Percentiles rank a stretch among this genome's conserved stretches.
Evolutionary conservation across 2,329 filamentous ascomycete genomes (phyloP).

Genomic region (Aspergillus pseudotamarii): DNA sequence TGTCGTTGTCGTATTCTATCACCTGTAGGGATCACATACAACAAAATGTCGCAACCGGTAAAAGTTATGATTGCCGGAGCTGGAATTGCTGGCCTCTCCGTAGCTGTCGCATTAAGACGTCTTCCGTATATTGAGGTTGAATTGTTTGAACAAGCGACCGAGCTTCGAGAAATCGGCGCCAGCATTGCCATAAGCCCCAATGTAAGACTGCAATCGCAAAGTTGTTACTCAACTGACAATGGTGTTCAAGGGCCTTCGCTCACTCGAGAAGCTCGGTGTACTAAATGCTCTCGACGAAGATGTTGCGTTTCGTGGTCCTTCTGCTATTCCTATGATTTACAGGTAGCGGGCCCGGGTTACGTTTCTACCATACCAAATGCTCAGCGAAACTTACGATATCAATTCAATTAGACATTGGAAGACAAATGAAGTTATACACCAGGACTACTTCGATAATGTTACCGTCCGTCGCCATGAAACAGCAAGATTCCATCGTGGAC

Average conservation of each 20-base stretch:
- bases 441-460: conserved; percentile 45
- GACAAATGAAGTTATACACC: conserved; percentile 43
- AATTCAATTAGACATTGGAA: conserved; percentile 41
- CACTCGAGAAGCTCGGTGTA: conserved; percentile 55
- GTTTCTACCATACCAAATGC: background rate
- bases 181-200: conserved; percentile 47
- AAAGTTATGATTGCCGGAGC: conserved; percentile 54
- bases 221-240: background rate
- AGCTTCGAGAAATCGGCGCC: conserved; percentile 18
- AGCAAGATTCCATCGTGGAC: conserved; percentile 51
- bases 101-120: conserved; percentile 42
- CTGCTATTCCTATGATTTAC: conserved; percentile 51
- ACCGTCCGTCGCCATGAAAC: conserved; percentile 45
- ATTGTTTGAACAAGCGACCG: conserved; percentile 53
- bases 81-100: conserved; percentile 53
- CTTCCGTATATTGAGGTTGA: conserved; percentile 50
- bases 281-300: conserved; percentile 48
- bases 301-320: conserved; percentile 45
- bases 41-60: conserved; percentile 20
- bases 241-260: conserved; percentile 45
- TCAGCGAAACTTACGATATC: background rate
- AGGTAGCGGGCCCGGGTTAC: conserved; percentile 27
- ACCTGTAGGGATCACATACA: background rate
- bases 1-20: background rate
- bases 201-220: conserved; percentile 25